A percentile compares a stretch with the other conserved stretches of the same genome.
These are phyloP conservation scores for Schwanniomyces pseudopolymorphus DNA, from an alignment of 805 yeast genomes.

Conservation along the genomic window DNA sequence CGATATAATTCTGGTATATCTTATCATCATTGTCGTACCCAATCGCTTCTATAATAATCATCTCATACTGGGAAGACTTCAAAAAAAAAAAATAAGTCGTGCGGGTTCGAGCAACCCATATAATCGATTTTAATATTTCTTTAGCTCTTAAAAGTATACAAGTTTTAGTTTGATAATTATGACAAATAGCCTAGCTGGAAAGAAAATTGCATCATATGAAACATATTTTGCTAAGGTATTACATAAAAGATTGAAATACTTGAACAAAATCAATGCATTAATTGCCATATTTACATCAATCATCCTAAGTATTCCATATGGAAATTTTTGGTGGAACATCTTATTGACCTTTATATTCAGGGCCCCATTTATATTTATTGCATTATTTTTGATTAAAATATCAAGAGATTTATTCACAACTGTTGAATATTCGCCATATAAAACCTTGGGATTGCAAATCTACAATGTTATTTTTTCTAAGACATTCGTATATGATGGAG, in stretches of 20 bases:
- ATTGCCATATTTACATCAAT: conserved; percentile 25
- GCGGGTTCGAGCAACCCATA: neutral
- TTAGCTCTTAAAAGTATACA: neutral
- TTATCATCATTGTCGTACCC: too few relatives aligned
- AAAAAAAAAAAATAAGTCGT: neutral
- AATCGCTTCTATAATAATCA: too few relatives aligned
- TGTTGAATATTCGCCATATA: conserved; percentile 30
- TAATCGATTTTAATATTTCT: neutral
- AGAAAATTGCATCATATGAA: conserved; percentile 7
- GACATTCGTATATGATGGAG: conserved; percentile 14
- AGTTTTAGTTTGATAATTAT: neutral
- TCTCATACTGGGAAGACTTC: neutral
- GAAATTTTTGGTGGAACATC: conserved; percentile 31
- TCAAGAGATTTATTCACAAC: conserved; percentile 23
- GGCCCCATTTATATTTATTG: conserved; percentile 30
- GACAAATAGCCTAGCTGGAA: conserved; percentile 3
- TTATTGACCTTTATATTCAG: conserved; percentile 20
- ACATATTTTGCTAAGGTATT: conserved; percentile 26
- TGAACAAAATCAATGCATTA: conserved; percentile 29
- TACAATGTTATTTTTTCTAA: conserved; percentile 18
- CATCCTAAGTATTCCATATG: conserved; percentile 25
- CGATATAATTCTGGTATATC: too few relatives aligned
- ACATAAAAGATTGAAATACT: conserved; percentile 34
- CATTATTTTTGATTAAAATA: conserved; percentile 26
- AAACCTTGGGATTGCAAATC: conserved; percentile 34